phyloP scores from a whole-genome alignment of 2,329 filamentous ascomycete genomes.

The Chalara sp. region DNA sequence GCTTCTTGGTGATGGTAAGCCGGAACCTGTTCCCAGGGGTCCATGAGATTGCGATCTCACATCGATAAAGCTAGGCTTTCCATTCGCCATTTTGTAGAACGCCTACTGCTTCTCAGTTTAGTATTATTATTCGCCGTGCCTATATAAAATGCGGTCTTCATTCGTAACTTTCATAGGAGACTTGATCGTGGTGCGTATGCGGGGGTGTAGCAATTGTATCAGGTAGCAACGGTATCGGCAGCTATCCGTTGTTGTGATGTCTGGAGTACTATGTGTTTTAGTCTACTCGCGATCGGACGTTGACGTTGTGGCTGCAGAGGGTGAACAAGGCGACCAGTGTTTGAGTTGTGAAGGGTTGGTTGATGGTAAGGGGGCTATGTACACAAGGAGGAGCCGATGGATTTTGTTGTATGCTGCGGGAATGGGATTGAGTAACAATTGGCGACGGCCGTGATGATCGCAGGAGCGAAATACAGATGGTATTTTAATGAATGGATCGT shows the following conservation, averaged over 20 bases:
- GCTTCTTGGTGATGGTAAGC: conserved; percentile 18
- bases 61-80: conserved; percentile 25
- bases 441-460: neutral
- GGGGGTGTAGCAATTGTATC: too few species aligned
- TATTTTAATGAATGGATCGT: neutral
- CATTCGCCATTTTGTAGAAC: conserved; percentile 19
- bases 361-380: neutral
- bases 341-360: neutral
- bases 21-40: conserved; percentile 13
- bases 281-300: neutral
- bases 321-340: neutral
- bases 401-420: neutral
- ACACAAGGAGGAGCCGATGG: neutral
- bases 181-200: too few species aligned
- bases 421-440: neutral
- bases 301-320: neutral
- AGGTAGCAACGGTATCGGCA: too few species aligned
- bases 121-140: too few species aligned
- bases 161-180: too few species aligned
- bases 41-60: conserved; percentile 24
- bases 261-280: too few species aligned
- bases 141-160: too few species aligned
- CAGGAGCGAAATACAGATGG: neutral
- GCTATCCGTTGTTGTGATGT: too few species aligned
- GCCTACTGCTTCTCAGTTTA: neutral